phyloP scores from a whole-genome alignment of 2,329 filamentous ascomycete species.

The Aspergillus puulaauensis region DNA sequence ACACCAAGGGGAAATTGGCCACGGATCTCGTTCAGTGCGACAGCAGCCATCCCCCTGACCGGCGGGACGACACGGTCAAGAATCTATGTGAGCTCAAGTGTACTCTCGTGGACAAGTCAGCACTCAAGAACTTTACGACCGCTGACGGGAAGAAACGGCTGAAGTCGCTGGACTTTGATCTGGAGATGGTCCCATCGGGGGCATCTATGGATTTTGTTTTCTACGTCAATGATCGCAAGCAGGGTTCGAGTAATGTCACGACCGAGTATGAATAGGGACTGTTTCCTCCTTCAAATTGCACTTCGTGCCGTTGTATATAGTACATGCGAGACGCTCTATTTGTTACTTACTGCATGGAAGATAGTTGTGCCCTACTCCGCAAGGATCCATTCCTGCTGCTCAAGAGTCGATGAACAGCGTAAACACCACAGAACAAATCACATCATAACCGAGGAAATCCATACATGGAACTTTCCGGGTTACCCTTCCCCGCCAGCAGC shows the following conservation, averaged over 20 bases:
- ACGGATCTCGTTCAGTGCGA: not conserved
- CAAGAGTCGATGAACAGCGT: no score
- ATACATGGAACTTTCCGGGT: no score
- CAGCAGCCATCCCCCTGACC: not conserved
- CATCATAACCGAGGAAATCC: no score
- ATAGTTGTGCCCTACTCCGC: no score
- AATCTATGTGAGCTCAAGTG: not conserved
- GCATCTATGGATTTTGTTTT: not conserved
- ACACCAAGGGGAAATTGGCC: not conserved
- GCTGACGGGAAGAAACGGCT: not conserved
- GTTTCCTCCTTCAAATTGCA: no score
- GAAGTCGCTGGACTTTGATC: constrained; percentile 1
- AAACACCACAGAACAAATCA: no score
- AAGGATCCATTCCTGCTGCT: no score
- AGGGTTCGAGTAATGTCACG: not conserved
- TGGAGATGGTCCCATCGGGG: constrained; percentile 6
- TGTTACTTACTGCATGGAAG: no score
- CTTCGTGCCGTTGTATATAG: no score
- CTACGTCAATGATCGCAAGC: not conserved
- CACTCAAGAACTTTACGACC: not conserved
- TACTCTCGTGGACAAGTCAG: not conserved
- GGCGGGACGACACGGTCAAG: not conserved
- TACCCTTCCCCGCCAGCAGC: no score
- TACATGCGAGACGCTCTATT: no score
- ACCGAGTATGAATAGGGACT: no score